Base-by-base conservation (phyloP, 2,329 filamentous ascomycete genomes). In the Ascochyta viciae-villosae region DNA sequence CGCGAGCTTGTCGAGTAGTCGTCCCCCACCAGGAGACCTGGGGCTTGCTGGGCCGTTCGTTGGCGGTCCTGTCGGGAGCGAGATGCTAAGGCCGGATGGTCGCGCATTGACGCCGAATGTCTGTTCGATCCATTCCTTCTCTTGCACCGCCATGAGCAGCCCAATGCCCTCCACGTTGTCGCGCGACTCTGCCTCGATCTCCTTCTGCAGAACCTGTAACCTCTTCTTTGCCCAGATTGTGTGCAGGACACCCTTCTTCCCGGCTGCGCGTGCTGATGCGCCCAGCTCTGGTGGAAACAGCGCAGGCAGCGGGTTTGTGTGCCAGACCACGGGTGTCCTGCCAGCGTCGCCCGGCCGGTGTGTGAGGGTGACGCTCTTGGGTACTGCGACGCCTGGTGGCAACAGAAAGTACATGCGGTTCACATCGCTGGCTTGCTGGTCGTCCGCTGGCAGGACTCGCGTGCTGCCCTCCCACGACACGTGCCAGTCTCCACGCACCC, bases 191-290 rank as follows among this genome's bases (percentile, higher is more conserved):
- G 80, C 79, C 9, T 84, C 85, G 64, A 96, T 94, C 79, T 96
- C 92, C 54, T 82, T 82, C 47, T 92, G 86, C 43, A 96, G 79
- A 60, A 90, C 87, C 29, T 87, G 85, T 22, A 96, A 78, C 38
- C 92, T 83, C 74, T 90, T 89, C 80, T 92, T 92, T 16, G 91
- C 93, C 92, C 93, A 97, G 54, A 94, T 87, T 2, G 91, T 96
- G 72, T 96, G 93, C 57, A 96, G 77, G 2, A 96, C 91, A 1
- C 92, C 92, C 60, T 91, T 89, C 66, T 88, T 87, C 6, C 91
- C 90, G 0, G 87, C 85, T 16, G 87, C 81, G 23, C 85, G 82
- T 12, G 85, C 85, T 22, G 85, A 88, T 3, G 84, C 83, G 1
- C 89, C 89, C 23, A 96, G 80, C 57, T 89, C 88, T 0, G 89